Evolutionary conservation across 495 filamentous ascomycete genomes (phyloP).

Genomic region (Lophium mytilinum): DNA sequence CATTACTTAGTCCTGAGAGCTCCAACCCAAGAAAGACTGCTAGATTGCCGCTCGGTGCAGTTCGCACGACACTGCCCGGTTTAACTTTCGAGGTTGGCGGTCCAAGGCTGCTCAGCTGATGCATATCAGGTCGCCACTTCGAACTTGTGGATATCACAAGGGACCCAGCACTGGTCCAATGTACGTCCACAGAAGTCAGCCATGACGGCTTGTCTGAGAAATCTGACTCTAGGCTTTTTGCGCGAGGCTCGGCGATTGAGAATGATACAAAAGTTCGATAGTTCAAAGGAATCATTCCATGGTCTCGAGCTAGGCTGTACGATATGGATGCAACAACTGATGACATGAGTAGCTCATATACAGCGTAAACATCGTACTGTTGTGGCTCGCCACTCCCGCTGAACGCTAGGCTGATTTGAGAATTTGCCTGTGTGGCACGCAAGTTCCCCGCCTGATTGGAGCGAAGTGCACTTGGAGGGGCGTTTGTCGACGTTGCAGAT

Average conservation of each 20-base stretch:
- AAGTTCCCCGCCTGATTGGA: background rate
- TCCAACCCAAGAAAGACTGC: conserved; percentile 18
- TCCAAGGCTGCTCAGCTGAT: conserved; percentile 1
- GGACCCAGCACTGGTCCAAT: conserved; percentile 22
- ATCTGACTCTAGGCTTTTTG: background rate
- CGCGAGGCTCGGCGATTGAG: background rate
- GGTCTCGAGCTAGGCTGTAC: conserved; percentile 21
- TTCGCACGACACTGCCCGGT: conserved; percentile 13
- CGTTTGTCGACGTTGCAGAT: conserved; percentile 1
- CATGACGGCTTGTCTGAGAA: background rate
- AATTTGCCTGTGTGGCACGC: background rate
- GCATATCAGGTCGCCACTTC: conserved; percentile 7
- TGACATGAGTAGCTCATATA: conserved; percentile 27
- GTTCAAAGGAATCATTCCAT: conserved; percentile 25
- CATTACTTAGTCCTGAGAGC: background rate
- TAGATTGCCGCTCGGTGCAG: conserved; percentile 21
- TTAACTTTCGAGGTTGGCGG: too few species aligned
- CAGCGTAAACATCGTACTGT: conserved; percentile 13
- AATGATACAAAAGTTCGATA: conserved; percentile 26
- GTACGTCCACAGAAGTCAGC: conserved; percentile 18
- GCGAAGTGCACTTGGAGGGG: conserved; percentile 2
- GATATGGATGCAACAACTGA: conserved; percentile 25
- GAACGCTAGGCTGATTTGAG: background rate
- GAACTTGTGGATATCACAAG: conserved; percentile 17
- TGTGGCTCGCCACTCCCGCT: conserved; percentile 7